phyloP scores from a whole-genome alignment of 2,329 filamentous ascomycete species.

The Penicillium sp. region DNA sequence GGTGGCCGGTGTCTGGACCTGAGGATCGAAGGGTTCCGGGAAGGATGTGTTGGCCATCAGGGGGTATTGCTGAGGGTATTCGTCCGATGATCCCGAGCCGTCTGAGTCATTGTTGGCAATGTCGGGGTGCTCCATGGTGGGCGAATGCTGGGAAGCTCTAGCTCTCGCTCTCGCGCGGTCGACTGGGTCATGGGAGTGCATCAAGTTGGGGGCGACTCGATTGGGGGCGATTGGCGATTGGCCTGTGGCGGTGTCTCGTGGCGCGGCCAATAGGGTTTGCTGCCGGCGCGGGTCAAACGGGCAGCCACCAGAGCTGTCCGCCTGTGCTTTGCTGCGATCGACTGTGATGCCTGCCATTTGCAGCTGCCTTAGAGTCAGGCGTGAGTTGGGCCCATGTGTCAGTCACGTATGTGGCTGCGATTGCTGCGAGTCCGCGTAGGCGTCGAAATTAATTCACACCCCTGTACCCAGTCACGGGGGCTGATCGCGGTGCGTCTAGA shows the following conservation, averaged over 20 bases:
- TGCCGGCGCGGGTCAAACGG: slow-evolving; percentile 1
- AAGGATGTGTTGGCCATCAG: slow-evolving; percentile 37
- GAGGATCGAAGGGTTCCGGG: slow-evolving; percentile 35
- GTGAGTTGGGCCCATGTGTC: not conserved
- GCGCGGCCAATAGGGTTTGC: slow-evolving; percentile 12
- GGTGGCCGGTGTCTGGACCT: slow-evolving; percentile 35
- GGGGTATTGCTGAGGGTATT: slow-evolving; percentile 41
- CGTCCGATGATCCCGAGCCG: slow-evolving; percentile 48
- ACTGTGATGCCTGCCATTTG: not conserved
- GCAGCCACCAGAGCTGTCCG: too few species aligned
- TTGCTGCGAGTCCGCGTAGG: slow-evolving; percentile 2
- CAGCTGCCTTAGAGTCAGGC: not conserved
- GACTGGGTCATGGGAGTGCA: slow-evolving; percentile 5
- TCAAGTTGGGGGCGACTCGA: not conserved
- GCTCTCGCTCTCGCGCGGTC: not conserved
- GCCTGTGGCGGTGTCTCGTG: slow-evolving; percentile 35
- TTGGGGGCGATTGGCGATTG: slow-evolving; percentile 28
- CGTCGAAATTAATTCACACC: slow-evolving; percentile 3
- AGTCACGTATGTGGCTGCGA: slow-evolving; percentile 10
- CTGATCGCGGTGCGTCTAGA: not conserved
- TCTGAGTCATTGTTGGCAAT: slow-evolving; percentile 45
- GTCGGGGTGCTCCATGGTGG: slow-evolving; percentile 50
- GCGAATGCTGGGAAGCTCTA: slow-evolving; percentile 22
- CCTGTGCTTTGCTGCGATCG: slow-evolving; percentile 3
- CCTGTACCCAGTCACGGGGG: slow-evolving; percentile 2